Base-by-base conservation (phyloP, 371 early-diverging fungal species). In the Mucor lusitanicus region DNA sequence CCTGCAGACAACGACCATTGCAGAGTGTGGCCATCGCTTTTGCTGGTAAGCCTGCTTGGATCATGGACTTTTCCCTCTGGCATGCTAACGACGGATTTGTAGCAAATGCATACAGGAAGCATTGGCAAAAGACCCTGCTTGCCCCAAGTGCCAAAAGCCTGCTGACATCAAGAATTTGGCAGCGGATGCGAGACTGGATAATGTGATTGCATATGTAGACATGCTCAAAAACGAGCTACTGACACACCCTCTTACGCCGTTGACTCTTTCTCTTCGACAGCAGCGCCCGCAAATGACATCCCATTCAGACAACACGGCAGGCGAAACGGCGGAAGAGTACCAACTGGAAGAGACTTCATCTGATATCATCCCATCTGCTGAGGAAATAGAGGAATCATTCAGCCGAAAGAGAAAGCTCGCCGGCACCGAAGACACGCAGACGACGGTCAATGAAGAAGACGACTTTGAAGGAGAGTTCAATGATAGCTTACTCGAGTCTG, bases 1-100 rank as follows among this genome's bases (percentile, higher is more conserved):
- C 8, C 13, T 46, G 5, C 54, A 69, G 44, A 21, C 64, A 15
- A 40, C 54, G 13, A 33, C 35, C 0, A n/a, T 64, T 11, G 65
- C 40, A 11, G 64, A 64, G 46, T 69, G 69, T 27, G 69, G 63
- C 3, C 69, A 69, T 50, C 40, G 58, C 17, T 69, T 69, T 33
- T 69, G 70, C 27, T 60, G 28, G 70, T 69, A 64, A 69, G 59
- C 25, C 15, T 2, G 8, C 40, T 27, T 64, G 11, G 8, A n/a
- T 39, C 35, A 35, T 35, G 1, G 32, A 5, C 17, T 56, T 8
- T 23, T 35, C 15, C 19, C 4, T 21, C 0, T n/a, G n/a, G n/a
- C n/a, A n/a, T n/a, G n/a, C n/a, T n/a, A n/a, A n/a, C n/a, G n/a
- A n/a, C n/a, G n/a, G n/a, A n/a, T n/a, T 15, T 4, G 3, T 48